Base-by-base conservation (phyloP, 441 rosid species). In the Dalechampia spathulata region DNA sequence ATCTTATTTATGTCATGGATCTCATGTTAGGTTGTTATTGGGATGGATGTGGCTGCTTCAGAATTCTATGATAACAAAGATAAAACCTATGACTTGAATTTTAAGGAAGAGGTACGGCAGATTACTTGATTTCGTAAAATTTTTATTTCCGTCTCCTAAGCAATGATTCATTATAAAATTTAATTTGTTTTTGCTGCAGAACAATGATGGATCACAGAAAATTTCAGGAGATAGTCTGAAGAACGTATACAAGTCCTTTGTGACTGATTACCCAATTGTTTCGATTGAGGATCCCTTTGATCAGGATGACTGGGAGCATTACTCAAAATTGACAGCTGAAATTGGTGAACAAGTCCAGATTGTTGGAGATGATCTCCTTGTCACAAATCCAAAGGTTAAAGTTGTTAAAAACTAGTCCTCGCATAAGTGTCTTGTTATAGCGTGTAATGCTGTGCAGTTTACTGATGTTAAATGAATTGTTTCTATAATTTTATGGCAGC, bases 21-120 rank as follows among this genome's bases (percentile, higher is more conserved):
- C 42, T 51, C 58, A 15, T 62, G 17, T 12, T 62, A 91, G 95
- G 96, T 89, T 57, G 96, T 93, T 56, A 89, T 93, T 55, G 99
- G 97, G 59, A 89, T 92, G 99, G 99, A 93, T 60, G 97, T 89
- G 47, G 99, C 99, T 40, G 99, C 99, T n/a, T 93, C 99, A 13
- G 97, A 93, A 62, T 93, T 93, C 63, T 93, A 85, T 58, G 70
- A 73, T 42, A 36, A 62, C 36, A 63, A 76, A 55, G 96, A 86
- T 68, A 85, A 82, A 53, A 82, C 80, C 42, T 92, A 89, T 52
- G 97, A 92, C 72, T 68, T 92, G 74, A 92, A 92, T 75, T 92
- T 92, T 74, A 89, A 92, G 68, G 99, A 89, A 77, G 97, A 86
- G 84, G 96, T 78, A 65, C 26, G 28, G 7, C n/a, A 16, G 15